Base-by-base conservation (phyloP, 225 moss, liverwort and hornwort genomes). In the Antitrichia curtipendula region DNA sequence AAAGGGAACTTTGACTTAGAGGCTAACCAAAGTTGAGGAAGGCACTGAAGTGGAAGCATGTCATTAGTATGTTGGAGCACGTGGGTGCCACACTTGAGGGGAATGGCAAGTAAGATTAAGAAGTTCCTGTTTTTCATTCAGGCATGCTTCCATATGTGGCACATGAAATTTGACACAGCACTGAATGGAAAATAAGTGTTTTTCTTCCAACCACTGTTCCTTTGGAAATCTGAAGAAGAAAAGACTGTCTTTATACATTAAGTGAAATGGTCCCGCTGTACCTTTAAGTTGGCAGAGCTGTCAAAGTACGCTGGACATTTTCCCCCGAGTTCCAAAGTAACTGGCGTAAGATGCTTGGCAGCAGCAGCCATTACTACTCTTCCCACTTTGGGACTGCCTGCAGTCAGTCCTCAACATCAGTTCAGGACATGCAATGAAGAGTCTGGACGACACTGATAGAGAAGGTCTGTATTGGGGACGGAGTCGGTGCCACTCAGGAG, bases 261-360 rank as follows among this genome's bases (percentile, higher is more conserved):
- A 23, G 60, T 49, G n/a, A 17, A 49, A 13, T 49, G 74, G 9
- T 20, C 24, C 8, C 8, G 17, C 34, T 57, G 27, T 83, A 95
- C 95, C 91, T 92, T 91, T 60, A 96, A 60, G 84, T 96, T 92
- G 21, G 90, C 90, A 40, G 95, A 94, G 75, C 91, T 80, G 60
- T 95, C 91, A 19, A 96, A 91, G 74, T 95, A 95, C 9, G 72
- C 92, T n/a, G 96, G 96, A 84, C 91, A 95, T 76, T 97, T 95
- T 21, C 96, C 96, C 68, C 96, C 96, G 69, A 97, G 90, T 69
- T 97, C 96, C 79, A 97, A 76, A 28, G 92, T 97, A 20, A 95
- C 93, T 49, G 96, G 96, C 65, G 96, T 97, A 24, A 97, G 94
- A 89, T 97, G 91, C 87, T 95, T 93, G 53, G 92, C 90, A 36